These are phyloP conservation scores for Nicotiana attenuata DNA, from an alignment of 257 asterid genomes.

Conservation along the genomic window DNA sequence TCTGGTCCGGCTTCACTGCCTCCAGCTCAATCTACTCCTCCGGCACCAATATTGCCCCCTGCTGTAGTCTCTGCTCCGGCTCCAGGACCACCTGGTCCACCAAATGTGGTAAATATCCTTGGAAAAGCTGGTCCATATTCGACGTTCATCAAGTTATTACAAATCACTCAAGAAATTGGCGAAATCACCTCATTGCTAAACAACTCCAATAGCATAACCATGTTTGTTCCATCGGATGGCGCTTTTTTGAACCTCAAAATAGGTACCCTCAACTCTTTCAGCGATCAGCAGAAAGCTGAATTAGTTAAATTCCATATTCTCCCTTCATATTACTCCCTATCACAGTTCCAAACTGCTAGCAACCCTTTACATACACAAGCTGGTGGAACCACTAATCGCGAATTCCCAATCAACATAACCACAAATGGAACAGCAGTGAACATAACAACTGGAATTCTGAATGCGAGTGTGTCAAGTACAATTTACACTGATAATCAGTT, in stretches of 20 bases:
- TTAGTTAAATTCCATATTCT: slow-evolving; percentile 40
- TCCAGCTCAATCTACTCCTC: not conserved
- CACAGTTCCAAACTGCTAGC: slow-evolving; percentile 43
- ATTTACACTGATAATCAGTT: slow-evolving; percentile 37
- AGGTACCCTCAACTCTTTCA: slow-evolving; percentile 39
- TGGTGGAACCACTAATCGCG: slow-evolving; percentile 29
- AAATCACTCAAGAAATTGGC: slow-evolving; percentile 38
- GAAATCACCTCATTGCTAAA: slow-evolving; percentile 47
- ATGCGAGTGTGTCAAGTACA: slow-evolving; percentile 35
- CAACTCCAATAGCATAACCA: slow-evolving; percentile 42
- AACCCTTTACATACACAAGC: slow-evolving; percentile 49
- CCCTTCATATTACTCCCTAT: slow-evolving; percentile 24
- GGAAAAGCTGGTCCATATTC: slow-evolving; percentile 39
- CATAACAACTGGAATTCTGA: slow-evolving; percentile 43
- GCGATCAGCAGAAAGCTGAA: slow-evolving; percentile 32
- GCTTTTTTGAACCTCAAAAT: slow-evolving; percentile 40
- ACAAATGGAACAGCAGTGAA: slow-evolving; percentile 33
- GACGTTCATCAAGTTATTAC: slow-evolving; percentile 48
- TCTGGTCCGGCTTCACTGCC: slow-evolving; percentile 24
- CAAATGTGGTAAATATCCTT: slow-evolving; percentile 42
- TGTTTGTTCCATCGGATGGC: slow-evolving; percentile 37
- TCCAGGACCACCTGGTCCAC: slow-evolving; percentile 35
- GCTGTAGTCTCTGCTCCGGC: slow-evolving; percentile 17
- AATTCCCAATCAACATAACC: slow-evolving; percentile 41
- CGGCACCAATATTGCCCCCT: not conserved